Base-by-base conservation (phyloP, 2,329 filamentous ascomycete genomes). In the Fusarium chlamydosporum region DNA sequence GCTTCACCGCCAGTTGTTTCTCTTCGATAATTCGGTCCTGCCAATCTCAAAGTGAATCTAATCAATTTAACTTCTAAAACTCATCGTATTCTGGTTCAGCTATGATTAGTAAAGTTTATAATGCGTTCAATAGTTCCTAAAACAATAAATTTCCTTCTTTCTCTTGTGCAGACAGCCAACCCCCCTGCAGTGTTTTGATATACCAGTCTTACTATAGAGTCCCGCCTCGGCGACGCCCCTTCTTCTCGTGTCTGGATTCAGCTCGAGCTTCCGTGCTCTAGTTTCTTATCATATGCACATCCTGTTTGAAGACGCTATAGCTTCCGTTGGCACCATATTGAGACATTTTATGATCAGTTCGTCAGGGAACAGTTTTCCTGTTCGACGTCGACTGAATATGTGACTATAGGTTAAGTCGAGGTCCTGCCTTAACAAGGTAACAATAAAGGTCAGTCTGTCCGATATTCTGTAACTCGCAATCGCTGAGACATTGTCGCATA, bases 1-100 rank as follows among this genome's bases (percentile, higher is more conserved):
- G 45, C 64, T 57, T 74, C 72, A 74, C 72, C 72, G 72, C 71
- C 67, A 72, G 69, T 74, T 74, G 56, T 48, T 58, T 65, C 48
- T 53, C 55, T 51, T 66, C 40, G 23, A 45, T 54, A 33, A 45
- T 54, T 56, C 45, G 10, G 56, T 61, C 56, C 34, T 59, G 54
- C 50, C 59, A 58, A 42, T 38, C 58, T 66, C 56, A 33, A 33
- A 37, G 47, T 55, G 31, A 64, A 54, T 65, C 64, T 61, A 18
- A 35, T 46, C 64, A 68, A 52, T 63, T 55, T 56, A 57, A 58
- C 42, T 53, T 48, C 42, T 61, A 52, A 48, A 59, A 56, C 35
- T 26, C 54, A 27, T 47, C 29, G 40, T 35, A 15, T 26, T 23
- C 38, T 53, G 18, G 10, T 40, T 13, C 29, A 26, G 31, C 50